Base-by-base conservation (phyloP, 345 rosid genomes). In the Lepidium aucheri region DNA sequence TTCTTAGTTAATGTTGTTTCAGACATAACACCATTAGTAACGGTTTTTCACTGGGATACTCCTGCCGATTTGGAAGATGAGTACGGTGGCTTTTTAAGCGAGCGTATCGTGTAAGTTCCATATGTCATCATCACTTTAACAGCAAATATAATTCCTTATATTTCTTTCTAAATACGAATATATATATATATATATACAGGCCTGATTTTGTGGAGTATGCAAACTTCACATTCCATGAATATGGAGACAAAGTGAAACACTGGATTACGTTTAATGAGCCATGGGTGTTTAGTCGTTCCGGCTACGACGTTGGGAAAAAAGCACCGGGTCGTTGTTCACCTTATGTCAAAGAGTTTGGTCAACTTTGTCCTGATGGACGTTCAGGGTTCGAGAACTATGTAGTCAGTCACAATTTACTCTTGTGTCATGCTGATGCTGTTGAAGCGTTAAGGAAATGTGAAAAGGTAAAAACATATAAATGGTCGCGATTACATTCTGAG, bases 31-130 rank as follows among this genome's bases (percentile, higher is more conserved):
- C 87, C 85, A 22, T 66, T 80, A 38, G 68, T 78, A 42, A 83
- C 87, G 18, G 64, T 81, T n/a, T 83, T 81, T 8, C 87, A 83
- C n/a, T 83, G 83, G 82, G 85, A 83, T 30, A 72, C 72, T 58
- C 87, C 83, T 5, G 79, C 65, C 36, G 63, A 76, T 15, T 35
- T 83, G 59, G 82, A 79, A 63, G 85, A 83, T 43, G 81, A 81
- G 4, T 81, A 76, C 42, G 77, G 77, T 33, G 87, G 87, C 42
- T 79, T 81, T 43, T 61, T 81, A 24, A 81, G 77, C 22, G 57
- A 72, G 15, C 70, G 44, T 4, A 64, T 83, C 9, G 79, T 79
- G 87, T 83, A 79, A 76, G 82, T 18, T 35, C 5, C 5, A 38
- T 12, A 36, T 36, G n/a, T 36, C 4, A 36, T 36, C 40, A 9